Evolutionary conservation across 495 filamentous ascomycete genomes (phyloP).

Genomic region (Trichoderma virens): DNA sequence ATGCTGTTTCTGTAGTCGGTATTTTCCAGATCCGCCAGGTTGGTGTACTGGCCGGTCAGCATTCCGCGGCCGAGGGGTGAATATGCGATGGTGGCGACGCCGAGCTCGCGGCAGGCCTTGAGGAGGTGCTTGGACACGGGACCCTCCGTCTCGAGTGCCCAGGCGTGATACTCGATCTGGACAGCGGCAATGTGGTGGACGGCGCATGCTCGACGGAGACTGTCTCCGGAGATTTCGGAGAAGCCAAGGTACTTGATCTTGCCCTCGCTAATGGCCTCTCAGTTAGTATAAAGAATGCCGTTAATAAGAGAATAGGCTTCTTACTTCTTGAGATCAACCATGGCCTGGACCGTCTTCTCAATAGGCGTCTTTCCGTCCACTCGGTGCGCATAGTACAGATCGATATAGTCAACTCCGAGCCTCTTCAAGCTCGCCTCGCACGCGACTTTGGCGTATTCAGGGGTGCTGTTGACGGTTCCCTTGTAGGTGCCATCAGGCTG

Average conservation of each 20-base stretch:
- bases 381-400: slow-evolving; percentile 56
- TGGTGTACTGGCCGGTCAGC: slow-evolving; percentile 31
- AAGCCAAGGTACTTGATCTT: slow-evolving; percentile 49
- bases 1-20: slow-evolving; percentile 29
- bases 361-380: slow-evolving; percentile 49
- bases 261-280: slow-evolving; percentile 21
- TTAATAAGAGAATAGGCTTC: too few relatives aligned
- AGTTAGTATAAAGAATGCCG: not conserved
- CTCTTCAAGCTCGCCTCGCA: slow-evolving; percentile 45
- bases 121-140: slow-evolving; percentile 27
- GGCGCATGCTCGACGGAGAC: slow-evolving; percentile 31
- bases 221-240: slow-evolving; percentile 28
- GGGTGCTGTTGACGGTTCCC: slow-evolving; percentile 33
- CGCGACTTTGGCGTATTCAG: slow-evolving; percentile 44
- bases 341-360: slow-evolving; percentile 52
- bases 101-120: slow-evolving; percentile 38
- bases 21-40: slow-evolving; percentile 29
- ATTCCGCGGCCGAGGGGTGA: slow-evolving; percentile 43
- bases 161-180: slow-evolving; percentile 42
- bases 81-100: slow-evolving; percentile 38
- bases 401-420: slow-evolving; percentile 45
- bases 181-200: slow-evolving; percentile 31
- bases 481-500: slow-evolving; percentile 8
- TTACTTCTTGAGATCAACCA: slow-evolving; percentile 35
- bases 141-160: slow-evolving; percentile 36